phyloP scores from a whole-genome alignment of 495 filamentous ascomycete genomes.

The Aspergillus funiculosus region DNA sequence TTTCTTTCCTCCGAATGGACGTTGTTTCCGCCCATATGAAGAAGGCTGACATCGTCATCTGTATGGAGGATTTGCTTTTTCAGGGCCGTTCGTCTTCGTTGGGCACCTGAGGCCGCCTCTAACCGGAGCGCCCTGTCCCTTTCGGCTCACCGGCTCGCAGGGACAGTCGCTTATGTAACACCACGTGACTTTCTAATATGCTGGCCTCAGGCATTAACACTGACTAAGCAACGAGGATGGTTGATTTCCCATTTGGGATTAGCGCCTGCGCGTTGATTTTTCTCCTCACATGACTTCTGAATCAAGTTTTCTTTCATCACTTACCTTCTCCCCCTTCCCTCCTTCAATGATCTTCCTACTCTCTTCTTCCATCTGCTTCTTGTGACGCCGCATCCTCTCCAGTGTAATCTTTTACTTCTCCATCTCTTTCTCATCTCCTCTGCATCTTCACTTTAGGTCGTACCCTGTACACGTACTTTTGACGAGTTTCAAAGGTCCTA shows the following conservation, averaged over 20 bases:
- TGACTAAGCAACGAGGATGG: not conserved
- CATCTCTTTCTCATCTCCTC: constrained; percentile 20
- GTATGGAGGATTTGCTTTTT: no score
- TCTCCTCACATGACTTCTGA: constrained; percentile 24
- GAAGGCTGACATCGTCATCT: no score
- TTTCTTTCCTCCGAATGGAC: no score
- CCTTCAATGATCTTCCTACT: constrained; percentile 9
- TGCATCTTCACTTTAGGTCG: constrained; percentile 31
- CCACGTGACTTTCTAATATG: constrained; percentile 1
- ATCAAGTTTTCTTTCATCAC: constrained; percentile 14
- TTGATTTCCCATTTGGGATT: constrained; percentile 14
- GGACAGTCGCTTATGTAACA: not conserved
- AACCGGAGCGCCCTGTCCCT: no score
- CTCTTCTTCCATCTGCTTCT: constrained; percentile 6
- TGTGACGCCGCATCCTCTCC: constrained; percentile 18
- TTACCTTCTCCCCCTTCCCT: constrained; percentile 16
- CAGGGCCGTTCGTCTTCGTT: not conserved
- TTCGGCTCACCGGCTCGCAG: constrained; percentile 1
- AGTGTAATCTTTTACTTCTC: constrained; percentile 20
- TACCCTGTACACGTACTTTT: constrained; percentile 36
- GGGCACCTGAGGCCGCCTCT: not conserved
- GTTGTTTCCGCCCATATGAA: no score
- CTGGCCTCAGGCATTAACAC: constrained; percentile 2
- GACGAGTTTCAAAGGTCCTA: constrained; percentile 27
- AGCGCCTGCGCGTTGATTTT: constrained; percentile 17